Conservation (phyloP, 116 monocot genomes). For the Trichopus zeylanicus region DNA sequence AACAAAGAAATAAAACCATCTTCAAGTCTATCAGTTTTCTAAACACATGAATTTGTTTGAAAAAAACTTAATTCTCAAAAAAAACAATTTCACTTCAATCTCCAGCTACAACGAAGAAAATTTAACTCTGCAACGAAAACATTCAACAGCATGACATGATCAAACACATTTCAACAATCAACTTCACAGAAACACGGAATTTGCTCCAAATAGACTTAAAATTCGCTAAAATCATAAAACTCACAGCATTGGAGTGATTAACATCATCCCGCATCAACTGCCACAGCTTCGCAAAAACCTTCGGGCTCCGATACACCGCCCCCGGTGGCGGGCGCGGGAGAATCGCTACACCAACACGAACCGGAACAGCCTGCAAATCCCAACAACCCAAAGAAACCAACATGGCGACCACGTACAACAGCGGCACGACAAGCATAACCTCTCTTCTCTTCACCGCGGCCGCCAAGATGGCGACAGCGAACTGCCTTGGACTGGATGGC, state of each 20-base stretch:
- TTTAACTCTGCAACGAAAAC: too few species aligned
- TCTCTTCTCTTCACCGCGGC: slow-evolving; percentile 55
- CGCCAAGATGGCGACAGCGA: slow-evolving; percentile 16
- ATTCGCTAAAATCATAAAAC: slow-evolving; percentile 1
- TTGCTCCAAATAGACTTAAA: not conserved
- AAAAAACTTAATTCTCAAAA: too few species aligned
- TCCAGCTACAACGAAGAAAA: too few species aligned
- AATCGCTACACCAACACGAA: slow-evolving; percentile 33
- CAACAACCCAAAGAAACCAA: slow-evolving; percentile 41
- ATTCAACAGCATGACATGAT: too few species aligned
- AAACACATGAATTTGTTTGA: too few species aligned
- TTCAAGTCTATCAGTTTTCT: too few species aligned
- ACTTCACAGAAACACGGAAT: not conserved
- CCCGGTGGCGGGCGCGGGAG: slow-evolving; percentile 46
- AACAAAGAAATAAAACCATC: too few species aligned
- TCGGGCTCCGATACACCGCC: slow-evolving; percentile 61
- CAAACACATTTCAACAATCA: not conserved
- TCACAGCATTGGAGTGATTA: slow-evolving; percentile 61
- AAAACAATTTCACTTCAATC: too few species aligned
- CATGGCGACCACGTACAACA: slow-evolving; percentile 60
- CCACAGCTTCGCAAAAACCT: slow-evolving; percentile 64
- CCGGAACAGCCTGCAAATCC: slow-evolving; percentile 31
- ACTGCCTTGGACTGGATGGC: slow-evolving; percentile 10
- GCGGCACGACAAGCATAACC: slow-evolving; percentile 47
- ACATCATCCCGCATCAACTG: slow-evolving; percentile 46